phyloP scores from a whole-genome alignment of 495 filamentous ascomycete species.

The Lichina pygmaea region DNA sequence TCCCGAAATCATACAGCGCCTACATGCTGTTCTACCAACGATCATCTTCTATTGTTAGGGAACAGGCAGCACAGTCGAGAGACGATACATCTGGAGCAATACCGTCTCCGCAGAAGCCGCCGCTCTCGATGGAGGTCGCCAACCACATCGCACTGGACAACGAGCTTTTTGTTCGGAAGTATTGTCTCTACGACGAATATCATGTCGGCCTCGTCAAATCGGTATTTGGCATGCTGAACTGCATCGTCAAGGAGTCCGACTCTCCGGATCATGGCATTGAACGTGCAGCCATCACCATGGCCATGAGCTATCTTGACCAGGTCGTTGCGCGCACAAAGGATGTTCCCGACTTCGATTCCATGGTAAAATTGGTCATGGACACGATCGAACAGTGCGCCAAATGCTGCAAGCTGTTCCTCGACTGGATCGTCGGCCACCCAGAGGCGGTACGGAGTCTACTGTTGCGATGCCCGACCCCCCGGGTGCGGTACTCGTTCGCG shows the following conservation, averaged over 20 bases:
- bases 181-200: conserved; percentile 53
- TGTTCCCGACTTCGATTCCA: conserved; percentile 27
- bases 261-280: conserved; percentile 26
- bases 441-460: conserved; percentile 37
- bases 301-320: conserved; percentile 51
- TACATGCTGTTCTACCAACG: conserved; percentile 98
- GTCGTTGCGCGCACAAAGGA: conserved; percentile 54
- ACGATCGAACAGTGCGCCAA: conserved; percentile 24
- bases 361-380: conserved; percentile 23
- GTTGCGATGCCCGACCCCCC: conserved; percentile 29
- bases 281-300: conserved; percentile 32
- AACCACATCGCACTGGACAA: conserved; percentile 46
- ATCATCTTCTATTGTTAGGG: conserved; percentile 24
- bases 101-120: conserved; percentile 22
- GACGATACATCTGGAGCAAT: conserved; percentile 8
- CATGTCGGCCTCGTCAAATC: conserved; percentile 40
- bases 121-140: conserved; percentile 25
- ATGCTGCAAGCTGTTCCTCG: conserved; percentile 29
- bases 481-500: conserved; percentile 31
- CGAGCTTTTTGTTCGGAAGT: conserved; percentile 39
- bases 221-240: conserved; percentile 23
- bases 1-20: conserved; percentile 54
- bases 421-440: conserved; percentile 31
- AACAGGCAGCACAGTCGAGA: conserved; percentile 17
- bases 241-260: conserved; percentile 17